These are phyloP conservation scores for Acrodontium crateriforme DNA, from an alignment of 2,329 filamentous ascomycete genomes.

Conservation along the genomic window DNA sequence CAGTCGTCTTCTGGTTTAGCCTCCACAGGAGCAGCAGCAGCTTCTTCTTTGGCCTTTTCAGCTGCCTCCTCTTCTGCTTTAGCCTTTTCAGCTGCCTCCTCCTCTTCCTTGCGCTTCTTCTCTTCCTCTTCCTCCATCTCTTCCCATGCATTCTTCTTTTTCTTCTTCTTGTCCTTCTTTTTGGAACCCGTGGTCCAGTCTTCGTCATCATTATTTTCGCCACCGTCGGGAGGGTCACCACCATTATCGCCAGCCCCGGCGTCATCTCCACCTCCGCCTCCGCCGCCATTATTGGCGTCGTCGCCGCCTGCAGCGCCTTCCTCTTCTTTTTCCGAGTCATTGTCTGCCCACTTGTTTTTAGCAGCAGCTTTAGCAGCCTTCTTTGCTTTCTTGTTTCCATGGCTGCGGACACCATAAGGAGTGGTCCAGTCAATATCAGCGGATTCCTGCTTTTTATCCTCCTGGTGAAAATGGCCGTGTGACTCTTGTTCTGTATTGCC, in stretches of 20 bases:
- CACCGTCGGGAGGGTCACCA: conserved; percentile 17
- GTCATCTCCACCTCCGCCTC: conserved; percentile 18
- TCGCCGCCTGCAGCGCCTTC: conserved; percentile 18
- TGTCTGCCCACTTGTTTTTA: conserved; percentile 29
- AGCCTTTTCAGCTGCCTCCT: conserved; percentile 21
- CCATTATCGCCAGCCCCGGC: conserved; percentile 12
- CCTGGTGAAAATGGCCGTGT: not conserved
- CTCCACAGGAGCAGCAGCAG: conserved; percentile 16
- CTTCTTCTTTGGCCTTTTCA: conserved; percentile 18
- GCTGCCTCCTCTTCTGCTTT: conserved; percentile 10
- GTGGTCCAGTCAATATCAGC: conserved; percentile 21
- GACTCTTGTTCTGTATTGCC: conserved; percentile 11
- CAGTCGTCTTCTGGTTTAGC: conserved; percentile 24
- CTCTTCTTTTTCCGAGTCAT: conserved; percentile 32
- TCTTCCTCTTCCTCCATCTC: conserved; percentile 23
- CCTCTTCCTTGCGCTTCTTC: conserved; percentile 23
- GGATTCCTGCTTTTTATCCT: too few species aligned
- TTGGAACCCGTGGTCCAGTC: conserved; percentile 21
- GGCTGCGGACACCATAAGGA: conserved; percentile 34
- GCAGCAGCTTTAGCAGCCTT: conserved; percentile 24
- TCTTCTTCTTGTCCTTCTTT: conserved; percentile 30
- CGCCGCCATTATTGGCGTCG: conserved; percentile 22
- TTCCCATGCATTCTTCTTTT: conserved; percentile 24
- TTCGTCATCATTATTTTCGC: conserved; percentile 21
- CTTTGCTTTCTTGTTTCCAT: conserved; percentile 41